Base-by-base conservation (phyloP, 2,329 filamentous ascomycete species). In the Fusarium virguliforme region DNA sequence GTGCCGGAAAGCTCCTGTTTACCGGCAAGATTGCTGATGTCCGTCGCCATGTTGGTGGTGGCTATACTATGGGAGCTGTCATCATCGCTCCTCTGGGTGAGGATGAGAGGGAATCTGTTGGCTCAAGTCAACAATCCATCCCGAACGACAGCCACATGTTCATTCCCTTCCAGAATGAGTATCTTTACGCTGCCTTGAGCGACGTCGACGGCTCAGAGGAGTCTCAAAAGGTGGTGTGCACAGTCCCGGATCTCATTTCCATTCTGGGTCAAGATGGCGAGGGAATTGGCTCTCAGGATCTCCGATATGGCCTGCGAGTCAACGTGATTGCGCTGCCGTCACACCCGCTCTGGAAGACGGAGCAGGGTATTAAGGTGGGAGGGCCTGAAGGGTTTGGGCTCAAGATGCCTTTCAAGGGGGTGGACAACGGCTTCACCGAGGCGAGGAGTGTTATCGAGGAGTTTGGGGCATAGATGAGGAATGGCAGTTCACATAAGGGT, bases 371-470 rank as follows among this genome's bases (percentile, higher is more conserved):
- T 60, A 76, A 77, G 24, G 72, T 81, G 1, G 80, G 80, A 1
- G 80, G 80, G 0, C 80, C 80, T 0, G 73, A 77, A n/a, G 79
- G 77, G 0, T 82, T 82, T 55, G 79, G 78, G 3, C 35, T 80
- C 10, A 74, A 79, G 41, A 79, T 79, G 62, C 69, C 68, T 0
- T 74, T 74, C 22, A 74, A 76, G 0, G 76, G 76, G 2, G 74
- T 77, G n/a, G 73, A 76, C 40, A 73, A 77, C 62, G 66, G 67
- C 26, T 87, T 85, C 69, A 78, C 80, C 4, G 84, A 85, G 74
- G 84, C 86, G 1, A 72, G 70, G 8, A 87, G 85, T 65, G 84
- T 88, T 0, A 87, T 88, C 74, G 84, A 87, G 41, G 85, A 87
- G 75, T 87, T 78, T 73, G 75, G 70, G 40, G 50, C 41, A 53